Evolutionary conservation across 108 stramenopile genomes (phyloP).

Genomic region (Cyclotella choctawhatcheeana): DNA sequence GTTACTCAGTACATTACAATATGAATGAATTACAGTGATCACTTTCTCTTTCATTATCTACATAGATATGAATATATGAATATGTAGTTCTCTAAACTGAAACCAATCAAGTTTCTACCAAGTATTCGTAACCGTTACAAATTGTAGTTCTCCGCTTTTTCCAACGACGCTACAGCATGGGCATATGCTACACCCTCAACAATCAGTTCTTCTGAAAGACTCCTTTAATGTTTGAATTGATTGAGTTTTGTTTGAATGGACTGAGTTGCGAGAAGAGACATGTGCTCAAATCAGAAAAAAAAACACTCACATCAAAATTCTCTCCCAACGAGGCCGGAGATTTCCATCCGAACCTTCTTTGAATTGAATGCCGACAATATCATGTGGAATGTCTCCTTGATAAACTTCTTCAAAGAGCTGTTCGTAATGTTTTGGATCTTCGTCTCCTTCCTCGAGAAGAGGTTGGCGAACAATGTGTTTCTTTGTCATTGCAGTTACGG

Average conservation of each 20-base stretch:
- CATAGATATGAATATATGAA: too few relatives aligned
- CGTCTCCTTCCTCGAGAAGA: constrained; percentile 20
- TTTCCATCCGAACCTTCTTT: not conserved
- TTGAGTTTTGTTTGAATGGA: too few relatives aligned
- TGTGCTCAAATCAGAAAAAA: too few relatives aligned
- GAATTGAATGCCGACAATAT: constrained; percentile 36
- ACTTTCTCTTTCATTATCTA: too few relatives aligned
- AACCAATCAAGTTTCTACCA: too few relatives aligned
- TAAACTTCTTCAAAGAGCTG: constrained; percentile 37
- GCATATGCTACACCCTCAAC: constrained; percentile 2
- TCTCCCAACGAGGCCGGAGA: not conserved
- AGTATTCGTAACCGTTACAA: too few relatives aligned
- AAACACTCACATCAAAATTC: constrained; percentile 3
- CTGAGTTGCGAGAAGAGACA: not conserved
- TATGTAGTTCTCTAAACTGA: too few relatives aligned
- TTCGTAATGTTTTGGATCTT: constrained; percentile 32
- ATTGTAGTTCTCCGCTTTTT: not conserved
- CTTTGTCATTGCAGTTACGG: not conserved
- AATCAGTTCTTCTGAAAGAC: not conserved
- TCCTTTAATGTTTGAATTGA: too few relatives aligned
- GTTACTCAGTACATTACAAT: too few relatives aligned
- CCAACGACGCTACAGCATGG: not conserved
- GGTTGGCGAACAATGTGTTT: constrained; percentile 19
- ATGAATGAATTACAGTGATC: too few relatives aligned
- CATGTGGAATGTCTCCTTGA: constrained; percentile 33